phyloP scores from a whole-genome alignment of 805 yeast species.

The Candida ponderosae region DNA sequence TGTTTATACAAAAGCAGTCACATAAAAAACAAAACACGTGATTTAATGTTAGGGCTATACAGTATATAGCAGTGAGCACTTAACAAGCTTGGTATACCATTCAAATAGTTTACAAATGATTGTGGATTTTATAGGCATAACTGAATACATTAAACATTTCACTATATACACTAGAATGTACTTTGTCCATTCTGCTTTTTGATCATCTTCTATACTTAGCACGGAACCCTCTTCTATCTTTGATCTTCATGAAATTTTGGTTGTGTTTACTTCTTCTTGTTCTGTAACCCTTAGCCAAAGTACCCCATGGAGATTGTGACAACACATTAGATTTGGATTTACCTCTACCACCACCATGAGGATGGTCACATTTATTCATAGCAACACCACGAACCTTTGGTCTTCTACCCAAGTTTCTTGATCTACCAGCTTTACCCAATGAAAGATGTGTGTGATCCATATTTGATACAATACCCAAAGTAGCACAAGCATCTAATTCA shows the following conservation, averaged over 20 bases:
- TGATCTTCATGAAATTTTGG: constrained; percentile 74
- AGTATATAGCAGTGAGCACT: too few relatives aligned
- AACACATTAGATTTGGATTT: constrained; percentile 93
- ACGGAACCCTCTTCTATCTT: constrained; percentile 68
- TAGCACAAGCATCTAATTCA: constrained; percentile 80
- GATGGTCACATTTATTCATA: constrained; percentile 96
- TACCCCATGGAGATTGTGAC: constrained; percentile 96
- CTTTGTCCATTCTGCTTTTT: not conserved
- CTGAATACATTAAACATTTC: not conserved
- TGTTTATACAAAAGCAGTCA: not conserved
- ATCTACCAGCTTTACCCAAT: constrained; percentile 95
- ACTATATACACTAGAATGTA: not conserved
- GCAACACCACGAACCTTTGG: constrained; percentile 98
- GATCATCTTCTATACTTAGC: too few relatives aligned
- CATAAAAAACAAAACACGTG: not conserved
- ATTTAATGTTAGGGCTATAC: not conserved
- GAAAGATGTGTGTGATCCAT: constrained; percentile 83
- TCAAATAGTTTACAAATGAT: too few relatives aligned
- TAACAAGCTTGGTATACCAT: too few relatives aligned
- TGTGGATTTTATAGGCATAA: not conserved
- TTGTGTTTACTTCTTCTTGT: constrained; percentile 81
- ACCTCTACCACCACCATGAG: constrained; percentile 99
- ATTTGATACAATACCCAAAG: constrained; percentile 88
- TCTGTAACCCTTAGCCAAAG: constrained; percentile 84
- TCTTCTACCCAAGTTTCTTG: constrained; percentile 86